Conservation (phyloP, 345 rosid species). For the Orychophragmus violaceus region DNA sequence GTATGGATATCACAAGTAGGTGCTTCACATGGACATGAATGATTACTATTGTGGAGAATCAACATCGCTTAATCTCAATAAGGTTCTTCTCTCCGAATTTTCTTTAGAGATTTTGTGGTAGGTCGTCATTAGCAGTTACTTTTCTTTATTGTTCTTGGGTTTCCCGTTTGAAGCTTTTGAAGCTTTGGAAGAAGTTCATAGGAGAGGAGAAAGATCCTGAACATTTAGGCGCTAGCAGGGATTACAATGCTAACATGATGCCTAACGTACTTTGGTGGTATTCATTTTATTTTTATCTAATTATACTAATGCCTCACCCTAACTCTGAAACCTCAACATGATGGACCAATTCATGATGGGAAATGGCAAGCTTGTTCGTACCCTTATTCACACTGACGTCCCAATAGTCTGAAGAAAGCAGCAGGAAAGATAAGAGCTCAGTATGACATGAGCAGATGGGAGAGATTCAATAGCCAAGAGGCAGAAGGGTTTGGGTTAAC, state of each 20-base stretch:
- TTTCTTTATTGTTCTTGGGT: not conserved
- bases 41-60: slow-evolving; percentile 89
- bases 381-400: slow-evolving; percentile 84
- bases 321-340: not conserved
- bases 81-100: slow-evolving; percentile 34
- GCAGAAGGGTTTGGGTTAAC: too few species aligned
- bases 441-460: too few species aligned
- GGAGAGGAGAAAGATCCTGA: not conserved
- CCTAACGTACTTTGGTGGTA: slow-evolving; percentile 50
- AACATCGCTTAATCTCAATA: slow-evolving; percentile 73
- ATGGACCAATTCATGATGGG: slow-evolving; percentile 65
- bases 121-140: not conserved
- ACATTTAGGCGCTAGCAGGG: not conserved
- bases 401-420: too few species aligned
- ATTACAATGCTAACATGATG: slow-evolving; percentile 83
- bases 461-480: too few species aligned
- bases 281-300: not conserved
- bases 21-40: slow-evolving; percentile 79
- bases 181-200: not conserved
- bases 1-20: slow-evolving; percentile 29
- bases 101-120: not conserved
- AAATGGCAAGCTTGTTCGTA: not conserved
- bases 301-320: not conserved
- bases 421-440: too few species aligned
- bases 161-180: not conserved